These are phyloP conservation scores for Syzygium grande DNA, from an alignment of 345 rosid genomes.

Conservation along the genomic window DNA sequence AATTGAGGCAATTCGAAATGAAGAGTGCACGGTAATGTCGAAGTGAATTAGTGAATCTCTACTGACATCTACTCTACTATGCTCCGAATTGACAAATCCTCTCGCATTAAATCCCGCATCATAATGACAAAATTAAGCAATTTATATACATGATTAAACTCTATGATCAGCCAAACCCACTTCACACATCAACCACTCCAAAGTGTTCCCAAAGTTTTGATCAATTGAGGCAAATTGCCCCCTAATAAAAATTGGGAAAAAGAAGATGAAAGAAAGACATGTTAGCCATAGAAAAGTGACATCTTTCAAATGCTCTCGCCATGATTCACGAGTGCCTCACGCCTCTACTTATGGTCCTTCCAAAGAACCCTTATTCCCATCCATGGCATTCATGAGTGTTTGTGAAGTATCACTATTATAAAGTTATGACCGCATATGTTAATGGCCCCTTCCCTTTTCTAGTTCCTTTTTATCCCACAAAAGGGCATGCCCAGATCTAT, in stretches of 20 bases:
- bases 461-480: background rate
- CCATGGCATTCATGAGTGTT: background rate
- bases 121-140: background rate
- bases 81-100: background rate
- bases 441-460: background rate
- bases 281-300: background rate
- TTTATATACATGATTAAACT: background rate
- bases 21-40: background rate
- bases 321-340: background rate
- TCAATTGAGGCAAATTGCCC: background rate
- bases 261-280: background rate
- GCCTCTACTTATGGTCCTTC: background rate
- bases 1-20: background rate
- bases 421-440: background rate
- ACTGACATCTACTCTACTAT: background rate
- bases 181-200: background rate
- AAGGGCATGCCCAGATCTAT: background rate
- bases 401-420: background rate
- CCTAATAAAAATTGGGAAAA: background rate
- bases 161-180: background rate
- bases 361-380: background rate
- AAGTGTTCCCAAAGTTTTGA: background rate
- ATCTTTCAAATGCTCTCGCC: background rate
- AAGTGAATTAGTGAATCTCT: background rate
- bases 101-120: background rate